phyloP scores from a whole-genome alignment of 2,329 filamentous ascomycete genomes.

The Colletotrichum aenigma region DNA sequence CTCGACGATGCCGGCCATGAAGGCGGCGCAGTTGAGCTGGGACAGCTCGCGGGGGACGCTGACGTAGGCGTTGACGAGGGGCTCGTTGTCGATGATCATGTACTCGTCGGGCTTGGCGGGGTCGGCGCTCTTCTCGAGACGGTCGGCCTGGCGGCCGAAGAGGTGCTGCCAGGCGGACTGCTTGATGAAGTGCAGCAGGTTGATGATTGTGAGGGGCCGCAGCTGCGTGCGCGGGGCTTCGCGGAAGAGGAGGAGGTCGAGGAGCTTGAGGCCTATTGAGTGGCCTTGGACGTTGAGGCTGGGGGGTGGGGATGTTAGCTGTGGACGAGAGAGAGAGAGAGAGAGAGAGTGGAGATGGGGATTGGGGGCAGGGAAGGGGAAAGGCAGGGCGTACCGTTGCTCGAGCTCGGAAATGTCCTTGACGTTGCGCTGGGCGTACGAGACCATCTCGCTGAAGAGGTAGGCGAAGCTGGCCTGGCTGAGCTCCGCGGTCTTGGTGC shows the following conservation, averaged over 20 bases:
- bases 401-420: slow-evolving; percentile 94
- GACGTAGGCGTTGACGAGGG: slow-evolving; percentile 92
- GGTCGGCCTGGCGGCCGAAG: slow-evolving; percentile 88
- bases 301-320: background rate
- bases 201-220: slow-evolving; percentile 85
- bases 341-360: background rate
- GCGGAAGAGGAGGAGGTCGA: slow-evolving; percentile 92
- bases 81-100: slow-evolving; percentile 99
- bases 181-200: slow-evolving; percentile 94
- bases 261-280: slow-evolving; percentile 89
- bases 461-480: slow-evolving; percentile 95
- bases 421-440: slow-evolving; percentile 88
- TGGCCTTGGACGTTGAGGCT: slow-evolving; percentile 93
- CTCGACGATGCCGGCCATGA: slow-evolving; percentile 93
- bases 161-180: slow-evolving; percentile 91
- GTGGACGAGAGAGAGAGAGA: no score
- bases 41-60: slow-evolving; percentile 94
- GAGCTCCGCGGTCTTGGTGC: slow-evolving; percentile 84
- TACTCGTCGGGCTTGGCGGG: slow-evolving; percentile 90
- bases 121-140: slow-evolving; percentile 85
- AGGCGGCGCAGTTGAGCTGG: slow-evolving; percentile 95
- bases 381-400: slow-evolving; percentile 66
- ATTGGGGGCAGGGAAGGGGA: background rate
- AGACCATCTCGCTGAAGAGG: slow-evolving; percentile 95
- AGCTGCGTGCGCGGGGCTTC: slow-evolving; percentile 72